Conservation (phyloP, 2,329 filamentous ascomycete genomes). For the Fusarium albosuccineum region DNA sequence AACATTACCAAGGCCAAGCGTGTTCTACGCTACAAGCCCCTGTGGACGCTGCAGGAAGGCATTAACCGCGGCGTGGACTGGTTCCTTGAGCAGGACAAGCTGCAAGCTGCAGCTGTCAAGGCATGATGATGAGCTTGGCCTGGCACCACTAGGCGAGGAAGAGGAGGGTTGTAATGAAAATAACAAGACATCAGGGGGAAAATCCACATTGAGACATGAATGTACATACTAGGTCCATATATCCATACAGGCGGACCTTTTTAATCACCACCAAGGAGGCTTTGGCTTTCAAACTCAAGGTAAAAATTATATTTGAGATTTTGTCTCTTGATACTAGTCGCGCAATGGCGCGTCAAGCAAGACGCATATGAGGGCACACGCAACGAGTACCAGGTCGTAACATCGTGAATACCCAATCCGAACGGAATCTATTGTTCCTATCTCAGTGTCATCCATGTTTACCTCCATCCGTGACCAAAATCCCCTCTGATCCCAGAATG, state of each 20-base stretch:
- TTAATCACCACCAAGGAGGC: conserved; percentile 25
- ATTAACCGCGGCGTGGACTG: conserved; percentile 66
- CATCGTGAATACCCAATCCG: conserved; percentile 42
- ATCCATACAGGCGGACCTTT: conserved; percentile 17
- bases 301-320: not conserved
- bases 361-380: not conserved
- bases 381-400: conserved; percentile 10
- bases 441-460: conserved; percentile 27
- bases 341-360: not conserved
- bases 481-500: conserved; percentile 39
- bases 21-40: conserved; percentile 76
- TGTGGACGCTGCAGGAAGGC: conserved; percentile 76
- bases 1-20: conserved; percentile 80
- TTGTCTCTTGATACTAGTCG: not conserved
- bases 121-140: conserved; percentile 24
- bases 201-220: conserved; percentile 11
- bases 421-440: conserved; percentile 48
- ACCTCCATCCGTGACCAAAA: conserved; percentile 41
- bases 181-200: conserved; percentile 7
- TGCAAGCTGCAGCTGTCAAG: conserved; percentile 39
- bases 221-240: conserved; percentile 25
- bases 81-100: conserved; percentile 66
- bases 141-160: conserved; percentile 9
- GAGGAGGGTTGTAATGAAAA: conserved; percentile 19
- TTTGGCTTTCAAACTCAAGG: conserved; percentile 4